Conservation (phyloP, 2,329 filamentous ascomycete species). For the Exophiala sp. region DNA sequence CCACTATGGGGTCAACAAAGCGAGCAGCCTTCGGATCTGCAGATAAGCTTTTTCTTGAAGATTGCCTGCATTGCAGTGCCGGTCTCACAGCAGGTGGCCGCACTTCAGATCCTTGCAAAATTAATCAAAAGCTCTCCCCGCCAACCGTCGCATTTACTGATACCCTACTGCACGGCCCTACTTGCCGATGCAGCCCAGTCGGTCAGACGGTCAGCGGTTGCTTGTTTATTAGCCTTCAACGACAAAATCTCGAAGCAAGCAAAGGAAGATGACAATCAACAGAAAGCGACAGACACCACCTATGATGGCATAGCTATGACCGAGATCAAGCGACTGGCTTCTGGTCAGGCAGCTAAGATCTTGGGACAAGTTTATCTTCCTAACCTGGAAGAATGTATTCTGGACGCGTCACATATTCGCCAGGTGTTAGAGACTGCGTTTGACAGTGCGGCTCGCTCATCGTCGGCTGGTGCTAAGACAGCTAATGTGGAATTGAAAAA, state of each 20-base stretch:
- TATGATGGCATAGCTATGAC: conserved; percentile 15
- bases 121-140: conserved; percentile 57
- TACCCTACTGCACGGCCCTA: conserved; percentile 77
- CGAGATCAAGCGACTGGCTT: conserved; percentile 14
- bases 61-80: conserved; percentile 12
- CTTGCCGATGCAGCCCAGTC: conserved; percentile 72
- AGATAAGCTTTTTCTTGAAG: conserved; percentile 23
- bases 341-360: conserved; percentile 48
- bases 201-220: conserved; percentile 71
- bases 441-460: conserved; percentile 45
- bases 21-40: conserved; percentile 7
- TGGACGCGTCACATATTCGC: conserved; percentile 70
- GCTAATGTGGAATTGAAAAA: conserved; percentile 56
- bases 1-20: conserved; percentile 33
- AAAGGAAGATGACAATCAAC: conserved; percentile 34
- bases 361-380: conserved; percentile 67
- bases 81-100: conserved; percentile 39
- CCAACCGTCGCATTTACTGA: conserved; percentile 69
- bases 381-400: conserved; percentile 76
- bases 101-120: conserved; percentile 13
- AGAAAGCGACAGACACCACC: not conserved
- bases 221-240: conserved; percentile 59
- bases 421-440: conserved; percentile 61
- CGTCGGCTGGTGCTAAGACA: conserved; percentile 38
- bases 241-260: conserved; percentile 45